Conservation (phyloP, 345 rosid species). For the Gossypium bickii region DNA sequence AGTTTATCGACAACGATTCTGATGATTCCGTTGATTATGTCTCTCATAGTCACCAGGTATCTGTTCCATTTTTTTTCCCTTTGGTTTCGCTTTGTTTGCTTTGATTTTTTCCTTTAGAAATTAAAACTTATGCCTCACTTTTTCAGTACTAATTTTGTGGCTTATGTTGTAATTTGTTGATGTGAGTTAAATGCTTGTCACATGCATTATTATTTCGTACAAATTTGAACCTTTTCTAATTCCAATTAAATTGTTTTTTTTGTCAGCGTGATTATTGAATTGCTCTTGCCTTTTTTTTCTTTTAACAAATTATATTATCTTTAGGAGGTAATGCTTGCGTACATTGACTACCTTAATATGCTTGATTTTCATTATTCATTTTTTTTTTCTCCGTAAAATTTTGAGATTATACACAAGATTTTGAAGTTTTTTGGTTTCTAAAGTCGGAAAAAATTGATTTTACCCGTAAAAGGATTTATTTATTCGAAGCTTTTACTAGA, state of each 20-base stretch:
- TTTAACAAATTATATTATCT: slow-evolving; percentile 2
- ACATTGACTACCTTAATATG: neutral
- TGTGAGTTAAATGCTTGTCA: neutral
- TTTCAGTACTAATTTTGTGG: neutral
- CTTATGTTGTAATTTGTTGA: neutral
- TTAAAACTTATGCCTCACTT: neutral
- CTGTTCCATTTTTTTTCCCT: neutral
- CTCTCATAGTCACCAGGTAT: slow-evolving; percentile 65
- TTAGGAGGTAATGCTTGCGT: neutral
- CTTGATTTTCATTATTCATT: neutral
- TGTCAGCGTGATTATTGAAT: neutral
- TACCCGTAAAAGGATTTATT: no score
- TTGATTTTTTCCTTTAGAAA: neutral
- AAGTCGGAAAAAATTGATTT: no score
- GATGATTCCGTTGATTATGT: slow-evolving; percentile 65
- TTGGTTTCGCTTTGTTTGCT: neutral
- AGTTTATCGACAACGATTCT: slow-evolving; percentile 61
- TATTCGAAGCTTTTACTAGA: neutral
- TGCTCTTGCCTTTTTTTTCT: neutral
- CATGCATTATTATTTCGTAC: neutral
- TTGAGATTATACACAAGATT: neutral
- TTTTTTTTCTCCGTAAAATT: neutral
- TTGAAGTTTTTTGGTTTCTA: neutral
- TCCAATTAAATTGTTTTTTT: neutral
- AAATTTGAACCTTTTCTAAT: neutral